Evolutionary conservation across 129 eudicot genomes (phyloP), one percentile per base, ranked within the genome.

Genomic region (Flaveria brownii): DNA sequence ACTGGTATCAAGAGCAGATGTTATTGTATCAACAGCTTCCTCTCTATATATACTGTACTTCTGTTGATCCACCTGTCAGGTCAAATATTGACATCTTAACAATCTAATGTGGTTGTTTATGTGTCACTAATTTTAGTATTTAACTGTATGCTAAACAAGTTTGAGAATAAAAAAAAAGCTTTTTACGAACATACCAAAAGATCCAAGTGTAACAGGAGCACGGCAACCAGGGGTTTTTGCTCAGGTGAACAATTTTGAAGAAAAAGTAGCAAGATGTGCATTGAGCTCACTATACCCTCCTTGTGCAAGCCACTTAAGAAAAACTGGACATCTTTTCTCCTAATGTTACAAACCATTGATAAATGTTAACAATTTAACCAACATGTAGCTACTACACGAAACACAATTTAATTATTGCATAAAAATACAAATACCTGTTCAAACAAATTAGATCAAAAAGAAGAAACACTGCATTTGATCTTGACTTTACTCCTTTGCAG

Each of bases 1-100:
- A 87, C 92, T 74, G 56, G 74, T 59, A 67, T 83, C 88, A 13
- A 91, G 85, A 36, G 90, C 84, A 54, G 72, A 72, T 25, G 88
- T 75, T 43, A 91, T 77, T 45, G 92, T 84, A 79, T 87, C 86
- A 45, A 88, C 87, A 68, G 97, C 94, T 77, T 91, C 92, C 73
- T 85, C 88, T 82, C 88, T 81, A 64, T 88, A 83, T 60, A 80
- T 70, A 75, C 85, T 82, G 77, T 84, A 75, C 54, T 77, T 74
- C 39, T 78, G 75, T 61, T 83, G 85, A 79, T 85, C 94, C 66
- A 79, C 85, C 96, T 91, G 82, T 85, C 80, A 73, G 69, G 78
- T 68, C 42, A 42, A 82, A 57, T 17, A 82, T 25, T 39, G 51
- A 47, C 66, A 41, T 51, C 61, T 66, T 45, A 81, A 17, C 12